These are phyloP conservation scores for Magnusiomyces fungicola DNA, from an alignment of 1,139 yeast species.

Conservation along the genomic window DNA sequence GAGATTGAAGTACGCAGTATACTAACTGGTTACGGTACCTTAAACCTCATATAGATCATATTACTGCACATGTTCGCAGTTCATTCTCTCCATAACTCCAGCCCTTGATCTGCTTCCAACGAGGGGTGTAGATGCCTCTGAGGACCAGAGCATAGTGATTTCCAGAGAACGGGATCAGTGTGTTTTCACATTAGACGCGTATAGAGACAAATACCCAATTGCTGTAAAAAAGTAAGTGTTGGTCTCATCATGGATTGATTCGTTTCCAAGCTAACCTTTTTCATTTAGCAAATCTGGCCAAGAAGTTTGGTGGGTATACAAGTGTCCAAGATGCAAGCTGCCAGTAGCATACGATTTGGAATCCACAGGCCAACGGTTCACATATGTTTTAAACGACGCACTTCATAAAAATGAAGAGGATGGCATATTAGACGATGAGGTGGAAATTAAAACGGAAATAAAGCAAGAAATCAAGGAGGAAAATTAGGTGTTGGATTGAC, in stretches of 20 bases:
- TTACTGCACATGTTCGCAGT: slow-evolving; percentile 12
- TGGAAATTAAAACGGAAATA: too few relatives aligned
- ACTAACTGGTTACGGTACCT: too few relatives aligned
- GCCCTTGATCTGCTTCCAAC: slow-evolving; percentile 8
- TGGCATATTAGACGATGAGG: too few relatives aligned
- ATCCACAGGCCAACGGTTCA: slow-evolving; percentile 4
- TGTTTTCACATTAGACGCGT: slow-evolving; percentile 8
- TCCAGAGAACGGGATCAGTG: slow-evolving; percentile 9
- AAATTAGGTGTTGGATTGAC: too few relatives aligned
- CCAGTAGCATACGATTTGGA: slow-evolving; percentile 14
- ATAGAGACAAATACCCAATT: slow-evolving; percentile 9
- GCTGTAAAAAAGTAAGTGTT: slow-evolving; percentile 6
- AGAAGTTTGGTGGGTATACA: slow-evolving; percentile 13
- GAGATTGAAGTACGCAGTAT: too few relatives aligned
- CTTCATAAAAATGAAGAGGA: neutral
- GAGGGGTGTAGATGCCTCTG: slow-evolving; percentile 1
- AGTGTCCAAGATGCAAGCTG: slow-evolving; percentile 14
- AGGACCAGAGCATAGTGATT: slow-evolving; percentile 7
- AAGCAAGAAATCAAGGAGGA: too few relatives aligned
- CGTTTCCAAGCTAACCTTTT: neutral
- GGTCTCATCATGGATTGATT: neutral
- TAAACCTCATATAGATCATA: too few relatives aligned
- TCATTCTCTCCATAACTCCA: slow-evolving; percentile 9
- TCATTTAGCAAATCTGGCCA: neutral
- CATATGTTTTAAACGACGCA: slow-evolving; percentile 7